These are phyloP conservation scores for Suillus bovinus DNA, from an alignment of 768 basidiomycete genomes.

Conservation along the genomic window DNA sequence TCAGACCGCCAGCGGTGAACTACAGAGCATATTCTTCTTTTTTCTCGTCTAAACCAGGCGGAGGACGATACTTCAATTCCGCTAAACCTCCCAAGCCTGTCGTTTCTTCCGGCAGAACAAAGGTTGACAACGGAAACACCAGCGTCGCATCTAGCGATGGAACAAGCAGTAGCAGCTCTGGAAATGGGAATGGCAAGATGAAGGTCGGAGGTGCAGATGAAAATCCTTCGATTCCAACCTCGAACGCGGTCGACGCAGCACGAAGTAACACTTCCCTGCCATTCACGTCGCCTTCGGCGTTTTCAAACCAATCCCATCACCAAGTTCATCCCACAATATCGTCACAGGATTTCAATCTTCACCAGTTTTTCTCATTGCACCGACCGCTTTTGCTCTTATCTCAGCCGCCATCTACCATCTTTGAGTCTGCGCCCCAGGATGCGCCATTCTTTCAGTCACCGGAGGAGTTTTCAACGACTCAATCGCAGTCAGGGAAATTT, in stretches of 20 bases:
- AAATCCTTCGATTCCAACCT: constrained; percentile 20
- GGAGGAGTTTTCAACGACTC: constrained; percentile 27
- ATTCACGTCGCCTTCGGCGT: constrained; percentile 13
- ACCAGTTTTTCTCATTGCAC: constrained; percentile 84
- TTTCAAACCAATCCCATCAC: constrained; percentile 8
- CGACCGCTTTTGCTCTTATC: constrained; percentile 73
- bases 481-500: constrained; percentile 26
- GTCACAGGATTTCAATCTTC: constrained; percentile 72
- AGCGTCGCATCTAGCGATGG: constrained; percentile 32
- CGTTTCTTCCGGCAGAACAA: constrained; percentile 36
- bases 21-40: constrained; percentile 73
- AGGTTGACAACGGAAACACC: constrained; percentile 43
- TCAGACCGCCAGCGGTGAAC: constrained; percentile 46
- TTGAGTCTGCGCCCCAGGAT: constrained; percentile 34
- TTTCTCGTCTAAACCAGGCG: constrained; percentile 78
- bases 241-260: constrained; percentile 17
- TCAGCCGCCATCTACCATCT: constrained; percentile 59
- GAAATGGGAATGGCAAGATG: constrained; percentile 15
- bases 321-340: constrained; percentile 56
- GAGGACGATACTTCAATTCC: constrained; percentile 72
- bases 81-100: constrained; percentile 61
- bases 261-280: constrained; percentile 23
- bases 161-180: constrained; percentile 17
- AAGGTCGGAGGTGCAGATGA: constrained; percentile 28
- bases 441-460: constrained; percentile 20